Percentiles rank a stretch among this genome's conserved stretches.
These are phyloP conservation scores for Mucor mucedo DNA, from an alignment of 371 early-diverging fungal genomes.

Conservation along the genomic window DNA sequence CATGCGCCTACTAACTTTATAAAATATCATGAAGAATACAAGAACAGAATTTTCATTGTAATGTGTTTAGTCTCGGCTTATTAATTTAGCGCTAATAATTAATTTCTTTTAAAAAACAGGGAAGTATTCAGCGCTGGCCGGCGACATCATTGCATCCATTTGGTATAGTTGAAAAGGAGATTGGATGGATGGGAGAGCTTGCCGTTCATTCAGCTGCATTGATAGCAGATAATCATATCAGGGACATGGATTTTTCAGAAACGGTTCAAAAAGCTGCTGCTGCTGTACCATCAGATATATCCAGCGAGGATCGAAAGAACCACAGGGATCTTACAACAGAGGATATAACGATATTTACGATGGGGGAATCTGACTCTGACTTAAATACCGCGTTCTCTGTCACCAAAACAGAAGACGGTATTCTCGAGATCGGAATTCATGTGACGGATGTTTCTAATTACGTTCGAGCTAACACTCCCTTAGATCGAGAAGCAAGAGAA, in stretches of 20 bases:
- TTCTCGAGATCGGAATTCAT: constrained; percentile 81
- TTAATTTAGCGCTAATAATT: neutral
- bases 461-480: constrained; percentile 64
- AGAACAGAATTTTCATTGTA: constrained; percentile 45
- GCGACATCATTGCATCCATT: constrained; percentile 49
- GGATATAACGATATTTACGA: constrained; percentile 23
- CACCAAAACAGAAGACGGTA: constrained; percentile 15
- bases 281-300: constrained; percentile 5
- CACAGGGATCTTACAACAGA: constrained; percentile 27
- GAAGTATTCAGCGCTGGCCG: constrained; percentile 47
- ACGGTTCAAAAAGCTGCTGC: constrained; percentile 18
- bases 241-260: constrained; percentile 38
- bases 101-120: constrained; percentile 18
- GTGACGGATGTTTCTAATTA: constrained; percentile 91
- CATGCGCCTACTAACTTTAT: constrained; percentile 40
- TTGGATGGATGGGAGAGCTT: constrained; percentile 48
- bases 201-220: constrained; percentile 38
- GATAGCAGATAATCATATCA: constrained; percentile 47
- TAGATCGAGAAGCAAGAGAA: constrained; percentile 81
- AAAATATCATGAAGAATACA: constrained; percentile 43
- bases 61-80: neutral
- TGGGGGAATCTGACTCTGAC: constrained; percentile 16
- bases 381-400: constrained; percentile 38
- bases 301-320: constrained; percentile 3
- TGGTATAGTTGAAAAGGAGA: constrained; percentile 45